Conservation (phyloP, 306 rosid species). For the Citrullus colocynthis region DNA sequence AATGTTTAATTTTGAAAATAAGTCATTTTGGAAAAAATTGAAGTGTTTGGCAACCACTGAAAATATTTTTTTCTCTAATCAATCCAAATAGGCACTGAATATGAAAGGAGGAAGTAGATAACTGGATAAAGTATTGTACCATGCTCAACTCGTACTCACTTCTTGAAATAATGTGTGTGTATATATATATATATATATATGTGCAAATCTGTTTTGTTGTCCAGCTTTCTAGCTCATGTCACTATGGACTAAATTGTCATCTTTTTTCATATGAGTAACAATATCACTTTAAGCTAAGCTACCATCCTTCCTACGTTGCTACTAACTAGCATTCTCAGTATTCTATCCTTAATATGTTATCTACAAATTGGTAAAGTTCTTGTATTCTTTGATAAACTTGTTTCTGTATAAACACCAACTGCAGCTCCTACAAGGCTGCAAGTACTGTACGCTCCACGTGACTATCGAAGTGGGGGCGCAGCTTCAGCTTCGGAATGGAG, state of each 20-base stretch:
- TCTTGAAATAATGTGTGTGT: background rate
- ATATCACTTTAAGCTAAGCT: background rate
- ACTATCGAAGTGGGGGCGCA: conserved; percentile 59
- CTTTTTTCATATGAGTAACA: background rate
- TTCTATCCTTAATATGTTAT: background rate
- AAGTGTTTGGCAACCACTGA: no score
- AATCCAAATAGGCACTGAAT: no score
- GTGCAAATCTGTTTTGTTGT: background rate
- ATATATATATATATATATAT: background rate
- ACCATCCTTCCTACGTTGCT: background rate
- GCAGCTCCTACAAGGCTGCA: conserved; percentile 80
- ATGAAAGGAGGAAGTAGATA: background rate
- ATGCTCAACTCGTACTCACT: background rate
- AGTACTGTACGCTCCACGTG: conserved; percentile 55
- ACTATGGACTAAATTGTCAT: no score
- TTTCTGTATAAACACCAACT: conserved; percentile 3
- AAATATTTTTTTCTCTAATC: no score
- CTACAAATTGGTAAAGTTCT: background rate
- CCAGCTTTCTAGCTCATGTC: background rate
- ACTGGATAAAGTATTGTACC: background rate
- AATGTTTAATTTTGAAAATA: no score
- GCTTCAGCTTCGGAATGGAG: conserved; percentile 37
- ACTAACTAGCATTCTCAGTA: background rate
- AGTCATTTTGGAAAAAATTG: no score
- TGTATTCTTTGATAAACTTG: background rate